Evolutionary conservation across 2,329 filamentous ascomycete species (phyloP).

Genomic region (Trichophyton mentagrophytes): DNA sequence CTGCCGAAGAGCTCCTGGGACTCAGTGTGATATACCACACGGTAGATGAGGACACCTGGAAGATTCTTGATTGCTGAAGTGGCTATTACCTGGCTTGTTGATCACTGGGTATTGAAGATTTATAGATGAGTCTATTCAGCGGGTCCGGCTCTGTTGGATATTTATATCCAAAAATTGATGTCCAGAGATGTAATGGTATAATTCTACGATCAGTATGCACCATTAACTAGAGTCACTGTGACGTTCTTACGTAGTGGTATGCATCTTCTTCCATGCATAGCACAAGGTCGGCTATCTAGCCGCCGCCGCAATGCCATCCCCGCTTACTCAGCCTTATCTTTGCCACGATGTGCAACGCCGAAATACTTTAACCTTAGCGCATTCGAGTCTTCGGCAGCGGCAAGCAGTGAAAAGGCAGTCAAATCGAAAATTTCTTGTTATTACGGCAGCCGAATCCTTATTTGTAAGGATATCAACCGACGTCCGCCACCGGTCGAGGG

Average conservation of each 20-base stretch:
- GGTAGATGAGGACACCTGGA: slow-evolving; percentile 85
- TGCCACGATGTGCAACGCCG: background rate
- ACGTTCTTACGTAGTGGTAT: no score
- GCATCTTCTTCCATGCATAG: no score
- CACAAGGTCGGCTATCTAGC: no score
- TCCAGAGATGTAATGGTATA: no score
- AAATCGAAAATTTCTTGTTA: background rate
- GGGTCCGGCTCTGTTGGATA: background rate
- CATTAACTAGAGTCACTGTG: no score
- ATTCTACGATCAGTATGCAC: no score
- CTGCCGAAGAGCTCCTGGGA: slow-evolving; percentile 66
- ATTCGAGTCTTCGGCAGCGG: background rate
- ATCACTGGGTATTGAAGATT: background rate
- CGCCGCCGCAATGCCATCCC: background rate
- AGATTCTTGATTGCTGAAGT: slow-evolving; percentile 51
- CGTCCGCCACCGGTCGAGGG: background rate
- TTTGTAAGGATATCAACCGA: background rate
- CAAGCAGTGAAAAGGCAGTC: background rate
- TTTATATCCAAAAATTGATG: background rate
- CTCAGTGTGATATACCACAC: slow-evolving; percentile 77
- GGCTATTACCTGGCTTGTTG: background rate
- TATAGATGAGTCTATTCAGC: background rate
- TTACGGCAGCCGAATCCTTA: background rate
- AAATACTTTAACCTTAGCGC: background rate
- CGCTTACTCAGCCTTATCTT: background rate